Evolutionary conservation across 441 rosid species (phyloP).

Genomic region (California macrophylla): DNA sequence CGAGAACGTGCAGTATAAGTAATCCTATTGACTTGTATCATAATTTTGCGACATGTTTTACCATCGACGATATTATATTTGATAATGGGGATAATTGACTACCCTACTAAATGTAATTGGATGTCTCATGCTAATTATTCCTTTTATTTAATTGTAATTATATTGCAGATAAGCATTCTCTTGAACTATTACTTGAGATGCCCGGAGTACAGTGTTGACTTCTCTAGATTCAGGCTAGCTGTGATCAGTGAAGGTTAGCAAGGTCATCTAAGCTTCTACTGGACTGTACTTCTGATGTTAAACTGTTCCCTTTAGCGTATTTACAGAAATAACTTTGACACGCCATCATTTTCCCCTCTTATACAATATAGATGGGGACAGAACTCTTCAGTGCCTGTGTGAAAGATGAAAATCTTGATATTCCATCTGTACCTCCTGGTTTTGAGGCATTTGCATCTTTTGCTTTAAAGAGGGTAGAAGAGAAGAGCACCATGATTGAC

Average conservation of each 20-base stretch:
- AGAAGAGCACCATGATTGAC: slow-evolving; percentile 21
- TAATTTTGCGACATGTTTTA: neutral
- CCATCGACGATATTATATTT: neutral
- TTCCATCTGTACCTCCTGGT: slow-evolving; percentile 90
- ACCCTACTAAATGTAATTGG: neutral
- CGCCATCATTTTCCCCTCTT: neutral
- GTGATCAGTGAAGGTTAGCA: neutral
- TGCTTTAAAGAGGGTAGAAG: slow-evolving; percentile 41
- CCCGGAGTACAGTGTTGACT: neutral
- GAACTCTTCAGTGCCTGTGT: slow-evolving; percentile 71
- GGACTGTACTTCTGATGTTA: neutral
- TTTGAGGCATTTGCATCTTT: slow-evolving; percentile 80
- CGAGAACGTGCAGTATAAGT: neutral
- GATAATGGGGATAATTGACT: neutral
- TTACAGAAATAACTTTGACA: neutral
- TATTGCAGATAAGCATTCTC: neutral
- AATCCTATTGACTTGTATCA: neutral
- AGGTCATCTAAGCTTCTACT: slow-evolving; percentile 9
- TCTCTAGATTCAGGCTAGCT: neutral
- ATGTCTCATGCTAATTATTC: neutral
- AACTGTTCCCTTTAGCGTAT: slow-evolving; percentile 5
- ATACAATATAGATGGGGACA: slow-evolving; percentile 66
- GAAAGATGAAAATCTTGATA: slow-evolving; percentile 78
- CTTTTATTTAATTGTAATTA: neutral
- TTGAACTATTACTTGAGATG: neutral